Evolutionary conservation across 805 yeast genomes (phyloP).

Genomic region (Jamesozyma jinghongensis): DNA sequence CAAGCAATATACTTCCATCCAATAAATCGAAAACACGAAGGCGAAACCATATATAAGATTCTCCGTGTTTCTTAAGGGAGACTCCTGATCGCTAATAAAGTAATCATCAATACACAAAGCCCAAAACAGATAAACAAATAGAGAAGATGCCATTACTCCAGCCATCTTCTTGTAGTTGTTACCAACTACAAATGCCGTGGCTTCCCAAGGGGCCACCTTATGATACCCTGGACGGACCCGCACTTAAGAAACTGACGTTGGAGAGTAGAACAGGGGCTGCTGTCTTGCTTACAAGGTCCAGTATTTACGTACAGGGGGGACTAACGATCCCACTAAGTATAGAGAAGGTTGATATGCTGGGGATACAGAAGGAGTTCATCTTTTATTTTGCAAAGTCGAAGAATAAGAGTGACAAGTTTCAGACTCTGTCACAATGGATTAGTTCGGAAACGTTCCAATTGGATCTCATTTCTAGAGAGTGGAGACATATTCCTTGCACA

Average conservation of each 20-base stretch:
- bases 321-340: conserved; percentile 48
- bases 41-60: too few relatives aligned
- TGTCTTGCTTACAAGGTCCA: conserved; percentile 45
- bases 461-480: conserved; percentile 46
- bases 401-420: conserved; percentile 15
- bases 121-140: too few relatives aligned
- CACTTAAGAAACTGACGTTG: conserved; percentile 44
- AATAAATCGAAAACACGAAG: too few relatives aligned
- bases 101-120: too few relatives aligned
- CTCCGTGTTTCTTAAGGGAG: background rate
- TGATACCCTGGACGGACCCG: conserved; percentile 23
- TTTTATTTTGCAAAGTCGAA: conserved; percentile 22
- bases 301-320: conserved; percentile 59
- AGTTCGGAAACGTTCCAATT: conserved; percentile 57
- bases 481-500: conserved; percentile 38
- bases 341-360: conserved; percentile 32
- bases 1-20: too few relatives aligned
- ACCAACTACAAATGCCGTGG: conserved; percentile 48
- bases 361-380: conserved; percentile 33
- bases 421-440: conserved; percentile 32
- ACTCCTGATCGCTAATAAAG: background rate
- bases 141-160: conserved; percentile 48
- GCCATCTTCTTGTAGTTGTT: conserved; percentile 56
- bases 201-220: conserved; percentile 8
- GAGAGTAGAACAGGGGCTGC: conserved; percentile 65